Evolutionary conservation across 768 basidiomycete species (phyloP).

Genomic region (Mycena alexandri): DNA sequence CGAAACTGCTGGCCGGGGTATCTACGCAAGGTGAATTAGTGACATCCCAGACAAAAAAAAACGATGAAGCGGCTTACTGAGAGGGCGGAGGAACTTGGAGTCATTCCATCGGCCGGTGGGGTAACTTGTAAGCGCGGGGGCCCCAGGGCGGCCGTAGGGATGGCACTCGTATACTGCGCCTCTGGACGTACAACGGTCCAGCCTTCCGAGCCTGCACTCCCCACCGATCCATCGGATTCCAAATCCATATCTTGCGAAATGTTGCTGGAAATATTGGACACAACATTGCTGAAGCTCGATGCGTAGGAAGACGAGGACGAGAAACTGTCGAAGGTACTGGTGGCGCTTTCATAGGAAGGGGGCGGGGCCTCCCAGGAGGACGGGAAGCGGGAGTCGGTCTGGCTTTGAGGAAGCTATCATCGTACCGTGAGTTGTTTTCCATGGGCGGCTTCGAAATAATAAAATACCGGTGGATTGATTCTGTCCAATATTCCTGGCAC

Average conservation of each 20-base stretch:
- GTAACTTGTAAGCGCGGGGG: not conserved
- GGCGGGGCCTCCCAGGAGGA: slow-evolving; percentile 32
- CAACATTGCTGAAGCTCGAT: not conserved
- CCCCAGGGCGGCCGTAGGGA: not conserved
- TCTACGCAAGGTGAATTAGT: not conserved
- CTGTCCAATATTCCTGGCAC: slow-evolving; percentile 19
- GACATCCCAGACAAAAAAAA: no score
- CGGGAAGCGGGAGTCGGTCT: slow-evolving; percentile 23
- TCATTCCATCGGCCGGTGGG: not conserved
- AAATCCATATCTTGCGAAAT: not conserved
- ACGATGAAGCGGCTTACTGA: no score
- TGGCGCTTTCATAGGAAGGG: slow-evolving; percentile 34
- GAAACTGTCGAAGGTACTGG: not conserved
- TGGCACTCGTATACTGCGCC: no score
- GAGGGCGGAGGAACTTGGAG: not conserved
- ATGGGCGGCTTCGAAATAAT: no score
- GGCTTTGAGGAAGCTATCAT: slow-evolving; percentile 2
- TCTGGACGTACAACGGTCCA: not conserved
- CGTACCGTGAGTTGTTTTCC: no score
- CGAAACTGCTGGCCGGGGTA: not conserved
- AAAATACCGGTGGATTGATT: slow-evolving; percentile 16
- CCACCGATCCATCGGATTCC: not conserved
- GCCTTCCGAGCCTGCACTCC: not conserved
- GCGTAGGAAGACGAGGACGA: not conserved
- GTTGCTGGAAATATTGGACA: not conserved